Conservation (phyloP, 2,329 filamentous ascomycete genomes). For the Trichoderma simmonsii region DNA sequence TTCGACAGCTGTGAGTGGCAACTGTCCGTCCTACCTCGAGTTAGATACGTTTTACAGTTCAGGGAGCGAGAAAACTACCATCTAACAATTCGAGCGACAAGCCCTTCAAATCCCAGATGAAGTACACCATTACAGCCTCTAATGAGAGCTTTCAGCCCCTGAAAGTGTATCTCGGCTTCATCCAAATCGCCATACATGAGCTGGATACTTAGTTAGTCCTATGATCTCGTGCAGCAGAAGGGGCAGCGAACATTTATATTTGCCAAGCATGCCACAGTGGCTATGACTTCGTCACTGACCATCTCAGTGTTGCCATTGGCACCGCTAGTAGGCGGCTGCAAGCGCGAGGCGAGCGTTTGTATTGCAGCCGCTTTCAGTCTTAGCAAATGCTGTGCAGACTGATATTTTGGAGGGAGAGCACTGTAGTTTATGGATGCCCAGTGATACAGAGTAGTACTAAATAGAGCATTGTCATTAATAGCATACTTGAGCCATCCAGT, state of each 20-base stretch:
- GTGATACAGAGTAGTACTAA: background rate
- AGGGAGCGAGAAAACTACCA: background rate
- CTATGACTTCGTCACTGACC: background rate
- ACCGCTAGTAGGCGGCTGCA: background rate
- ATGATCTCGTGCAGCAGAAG: background rate
- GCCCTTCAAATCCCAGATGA: background rate
- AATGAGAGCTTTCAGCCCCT: background rate
- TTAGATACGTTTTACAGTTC: background rate
- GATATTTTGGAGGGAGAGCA: background rate
- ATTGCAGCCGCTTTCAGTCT: background rate
- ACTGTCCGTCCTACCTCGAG: background rate
- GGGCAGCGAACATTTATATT: background rate
- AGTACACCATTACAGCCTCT: background rate
- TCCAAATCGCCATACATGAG: background rate
- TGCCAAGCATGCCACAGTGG: background rate
- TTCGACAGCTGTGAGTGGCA: slow-evolving; percentile 1
- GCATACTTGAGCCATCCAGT: slow-evolving; percentile 4
- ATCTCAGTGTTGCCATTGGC: background rate
- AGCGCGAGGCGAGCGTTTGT: background rate
- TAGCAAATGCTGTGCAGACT: background rate
- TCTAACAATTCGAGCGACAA: background rate
- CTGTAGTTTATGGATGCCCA: background rate
- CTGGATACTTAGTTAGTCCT: background rate
- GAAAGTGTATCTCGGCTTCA: background rate
- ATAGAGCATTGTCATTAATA: background rate